phyloP scores from a whole-genome alignment of 495 filamentous ascomycete genomes.

The Pseudotulostoma volvatum region DNA sequence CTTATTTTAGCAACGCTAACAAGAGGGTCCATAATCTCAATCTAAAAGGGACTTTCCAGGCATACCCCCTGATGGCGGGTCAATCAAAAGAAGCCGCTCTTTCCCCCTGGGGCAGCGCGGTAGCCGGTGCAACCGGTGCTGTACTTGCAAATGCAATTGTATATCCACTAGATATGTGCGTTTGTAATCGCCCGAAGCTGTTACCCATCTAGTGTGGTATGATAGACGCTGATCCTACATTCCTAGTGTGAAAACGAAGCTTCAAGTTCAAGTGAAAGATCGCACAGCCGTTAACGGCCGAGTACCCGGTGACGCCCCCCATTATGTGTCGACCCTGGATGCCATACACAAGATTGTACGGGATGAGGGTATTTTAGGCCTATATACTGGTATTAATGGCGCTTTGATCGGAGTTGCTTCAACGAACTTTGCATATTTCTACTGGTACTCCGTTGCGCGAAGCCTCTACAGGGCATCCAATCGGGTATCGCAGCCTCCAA shows the following conservation, averaged over 20 bases:
- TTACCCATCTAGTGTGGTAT: background rate
- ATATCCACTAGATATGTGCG: slow-evolving; percentile 94
- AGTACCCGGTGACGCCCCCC: slow-evolving; percentile 32
- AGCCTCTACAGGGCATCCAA: slow-evolving; percentile 60
- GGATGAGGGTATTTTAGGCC: slow-evolving; percentile 63
- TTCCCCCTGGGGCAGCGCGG: slow-evolving; percentile 84
- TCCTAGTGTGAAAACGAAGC: slow-evolving; percentile 81
- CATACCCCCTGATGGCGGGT: too few relatives aligned
- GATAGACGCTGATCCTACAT: slow-evolving; percentile 1
- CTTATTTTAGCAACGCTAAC: too few relatives aligned
- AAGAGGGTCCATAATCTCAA: too few relatives aligned
- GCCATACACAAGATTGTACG: slow-evolving; percentile 73
- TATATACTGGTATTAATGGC: slow-evolving; percentile 81
- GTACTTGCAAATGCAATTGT: slow-evolving; percentile 91
- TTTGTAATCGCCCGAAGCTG: slow-evolving; percentile 12
- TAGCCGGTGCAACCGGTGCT: slow-evolving; percentile 85
- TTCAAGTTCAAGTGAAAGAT: slow-evolving; percentile 87
- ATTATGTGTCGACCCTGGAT: slow-evolving; percentile 76
- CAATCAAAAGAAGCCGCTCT: slow-evolving; percentile 66
- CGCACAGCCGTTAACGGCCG: slow-evolving; percentile 25
- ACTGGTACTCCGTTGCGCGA: slow-evolving; percentile 91
- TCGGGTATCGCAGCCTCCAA: slow-evolving; percentile 44
- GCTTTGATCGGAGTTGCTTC: slow-evolving; percentile 83
- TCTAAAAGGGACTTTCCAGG: too few relatives aligned
- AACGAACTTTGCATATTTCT: slow-evolving; percentile 99